Evolutionary conservation across 2,329 filamentous ascomycete species (phyloP).

Genomic region (Ceratocystis cacaofunesta): DNA sequence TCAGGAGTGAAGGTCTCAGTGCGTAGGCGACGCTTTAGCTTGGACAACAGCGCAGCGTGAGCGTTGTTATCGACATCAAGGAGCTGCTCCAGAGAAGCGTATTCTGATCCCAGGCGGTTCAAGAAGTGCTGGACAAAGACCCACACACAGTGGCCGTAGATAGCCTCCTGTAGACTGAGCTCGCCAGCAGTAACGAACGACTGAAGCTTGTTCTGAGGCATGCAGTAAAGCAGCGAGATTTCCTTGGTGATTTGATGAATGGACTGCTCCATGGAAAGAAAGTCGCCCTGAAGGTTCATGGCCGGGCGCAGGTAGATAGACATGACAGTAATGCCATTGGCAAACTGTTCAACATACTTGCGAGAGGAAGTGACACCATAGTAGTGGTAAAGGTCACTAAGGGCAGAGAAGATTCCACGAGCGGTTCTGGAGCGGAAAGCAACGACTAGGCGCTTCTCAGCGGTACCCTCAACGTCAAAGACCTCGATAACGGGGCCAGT

Average conservation of each 20-base stretch:
- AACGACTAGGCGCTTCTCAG: constrained; percentile 86
- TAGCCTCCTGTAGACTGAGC: constrained; percentile 86
- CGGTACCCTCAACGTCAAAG: constrained; percentile 81
- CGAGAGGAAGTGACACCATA: constrained; percentile 91
- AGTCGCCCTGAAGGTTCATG: constrained; percentile 38
- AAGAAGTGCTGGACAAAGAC: constrained; percentile 97
- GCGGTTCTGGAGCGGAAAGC: constrained; percentile 91
- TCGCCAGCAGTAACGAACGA: constrained; percentile 70
- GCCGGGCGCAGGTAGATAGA: constrained; percentile 81
- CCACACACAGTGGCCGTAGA: constrained; percentile 95
- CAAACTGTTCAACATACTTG: constrained; percentile 98
- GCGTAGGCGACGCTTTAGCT: constrained; percentile 87
- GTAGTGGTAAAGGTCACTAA: constrained; percentile 96
- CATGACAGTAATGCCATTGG: constrained; percentile 94
- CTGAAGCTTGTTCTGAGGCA: constrained; percentile 95
- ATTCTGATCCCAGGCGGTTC: constrained; percentile 85
- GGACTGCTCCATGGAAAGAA: constrained; percentile 76
- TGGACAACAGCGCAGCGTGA: constrained; percentile 76
- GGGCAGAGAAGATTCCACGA: constrained; percentile 80
- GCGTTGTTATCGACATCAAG: constrained; percentile 67
- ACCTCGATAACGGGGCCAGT: constrained; percentile 95
- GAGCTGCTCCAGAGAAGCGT: constrained; percentile 68
- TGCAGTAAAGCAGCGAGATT: constrained; percentile 89
- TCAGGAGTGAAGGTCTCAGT: constrained; percentile 96
- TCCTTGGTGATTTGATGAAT: constrained; percentile 99